Evolutionary conservation across 2,329 filamentous ascomycete genomes (phyloP), one percentile per base, ranked within the genome.

Genomic region (Pseudopyrenochaeta lycopersici): DNA sequence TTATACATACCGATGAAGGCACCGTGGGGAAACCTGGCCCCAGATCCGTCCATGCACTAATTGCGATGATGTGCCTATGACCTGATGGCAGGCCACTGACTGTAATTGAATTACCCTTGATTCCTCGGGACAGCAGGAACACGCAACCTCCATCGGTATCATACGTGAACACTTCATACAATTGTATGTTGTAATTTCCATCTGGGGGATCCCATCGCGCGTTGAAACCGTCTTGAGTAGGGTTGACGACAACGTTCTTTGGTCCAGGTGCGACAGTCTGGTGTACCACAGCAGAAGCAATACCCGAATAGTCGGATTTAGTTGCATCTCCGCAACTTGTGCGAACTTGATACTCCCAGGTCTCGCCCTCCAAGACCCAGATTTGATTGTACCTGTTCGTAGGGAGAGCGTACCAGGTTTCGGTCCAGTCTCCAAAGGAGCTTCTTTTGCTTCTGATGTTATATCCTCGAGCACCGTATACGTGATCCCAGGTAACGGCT

Each of bases 281-380:
- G 23, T 44, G 35, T n/a, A 44, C 49, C n/a, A 39, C 31, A 20
- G 30, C 35, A 6, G 31, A 47, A 17, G 21, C 36, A 7, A 44
- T 27, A n/a, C n/a, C 30, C 17, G 49, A 42, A 12, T 39, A 52
- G 21, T n/a, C 33, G 7, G 49, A 52, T 9, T 43, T 33, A 2
- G 15, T 38, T 15, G 14, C 20, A 20, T 52, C 31, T n/a, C 31
- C 49, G 21, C 49, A 36, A 7, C 12, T 43, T 7, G 49, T 52
- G 2, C 49, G 49, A 23, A 52, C 31, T 32, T 52, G 49, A 17
- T 38, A 53, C 39, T 53, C 50, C 50, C 50, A 53, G 10, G 50
- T 53, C n/a, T 53, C 31, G 1, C 50, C 50, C n/a, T 53, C 50
- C 1, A 53, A 21, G 18, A 53, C 50, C 50, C 50, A 53, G 10